Percentiles rank a stretch among this genome's conserved stretches.
phyloP scores from a whole-genome alignment of 305 asterid genomes.

The Rubia balearica region DNA sequence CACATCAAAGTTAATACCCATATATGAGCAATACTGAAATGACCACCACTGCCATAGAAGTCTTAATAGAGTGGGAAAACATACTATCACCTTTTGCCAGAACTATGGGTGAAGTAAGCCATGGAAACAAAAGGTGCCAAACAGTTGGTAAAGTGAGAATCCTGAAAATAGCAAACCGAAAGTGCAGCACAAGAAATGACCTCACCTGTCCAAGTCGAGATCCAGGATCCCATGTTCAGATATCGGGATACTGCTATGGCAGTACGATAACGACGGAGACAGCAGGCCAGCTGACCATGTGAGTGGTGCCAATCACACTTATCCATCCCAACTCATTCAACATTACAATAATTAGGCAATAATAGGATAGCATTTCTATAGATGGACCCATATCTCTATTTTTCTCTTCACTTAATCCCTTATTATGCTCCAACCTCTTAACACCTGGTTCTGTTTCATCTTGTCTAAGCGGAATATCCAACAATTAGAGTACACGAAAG shows the following conservation, averaged over 20 bases:
- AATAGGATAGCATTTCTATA: not conserved
- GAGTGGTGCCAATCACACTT: not conserved
- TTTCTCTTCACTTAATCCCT: not conserved
- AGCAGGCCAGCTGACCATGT: not conserved
- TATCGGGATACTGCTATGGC: not conserved
- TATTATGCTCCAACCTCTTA: not conserved
- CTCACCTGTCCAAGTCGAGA: not conserved
- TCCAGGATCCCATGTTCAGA: not conserved
- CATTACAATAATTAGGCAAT: not conserved
- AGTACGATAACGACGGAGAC: not conserved
- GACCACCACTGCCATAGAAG: not conserved
- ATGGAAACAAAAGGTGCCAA: not conserved
- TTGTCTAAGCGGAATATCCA: not conserved
- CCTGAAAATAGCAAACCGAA: not conserved
- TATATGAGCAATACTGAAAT: not conserved
- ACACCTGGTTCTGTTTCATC: no score
- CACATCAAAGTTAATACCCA: not conserved
- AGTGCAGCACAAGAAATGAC: not conserved
- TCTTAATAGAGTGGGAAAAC: not conserved
- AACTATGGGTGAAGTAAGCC: not conserved
- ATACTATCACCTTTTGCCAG: not conserved
- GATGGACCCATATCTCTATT: not conserved
- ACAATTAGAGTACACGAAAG: not conserved
- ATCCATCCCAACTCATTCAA: constrained; percentile 5
- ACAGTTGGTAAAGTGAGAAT: not conserved